Evolutionary conservation across 2,329 filamentous ascomycete species (phyloP).

Genomic region (Fonsecaea nubica): DNA sequence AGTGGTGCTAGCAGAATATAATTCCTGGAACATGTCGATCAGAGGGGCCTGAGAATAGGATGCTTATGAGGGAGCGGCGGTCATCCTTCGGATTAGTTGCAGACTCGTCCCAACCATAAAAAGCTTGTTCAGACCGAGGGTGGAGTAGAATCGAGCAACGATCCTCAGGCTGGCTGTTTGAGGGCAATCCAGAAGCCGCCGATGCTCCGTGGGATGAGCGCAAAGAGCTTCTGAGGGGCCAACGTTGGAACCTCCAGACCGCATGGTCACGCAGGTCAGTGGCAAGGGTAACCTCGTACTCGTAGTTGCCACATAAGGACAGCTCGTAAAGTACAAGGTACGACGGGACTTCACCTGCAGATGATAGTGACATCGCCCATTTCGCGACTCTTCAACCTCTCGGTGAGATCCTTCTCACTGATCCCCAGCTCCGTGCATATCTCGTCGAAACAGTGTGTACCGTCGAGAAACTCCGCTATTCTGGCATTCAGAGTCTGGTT

Average conservation of each 20-base stretch:
- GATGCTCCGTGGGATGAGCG: background rate
- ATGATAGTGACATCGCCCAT: constrained; percentile 54
- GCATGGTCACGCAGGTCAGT: background rate
- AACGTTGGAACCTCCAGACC: background rate
- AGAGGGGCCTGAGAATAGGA: background rate
- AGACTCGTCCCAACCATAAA: background rate
- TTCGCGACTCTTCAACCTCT: constrained; percentile 50
- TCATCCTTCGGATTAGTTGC: background rate
- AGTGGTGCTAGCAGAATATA: background rate
- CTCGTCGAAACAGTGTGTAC: constrained; percentile 58
- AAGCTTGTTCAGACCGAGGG: background rate
- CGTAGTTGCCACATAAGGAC: background rate
- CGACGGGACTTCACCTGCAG: constrained; percentile 57
- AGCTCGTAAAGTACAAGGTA: background rate
- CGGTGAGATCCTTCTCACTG: constrained; percentile 54
- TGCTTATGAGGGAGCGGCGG: background rate
- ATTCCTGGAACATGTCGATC: background rate
- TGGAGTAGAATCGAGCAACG: background rate
- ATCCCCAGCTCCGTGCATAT: constrained; percentile 59
- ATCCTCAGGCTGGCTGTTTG: background rate
- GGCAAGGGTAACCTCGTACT: background rate
- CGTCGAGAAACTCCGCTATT: constrained; percentile 54
- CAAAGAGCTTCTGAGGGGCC: background rate
- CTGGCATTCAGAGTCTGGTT: constrained; percentile 23
- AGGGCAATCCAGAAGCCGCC: background rate